Conservation (phyloP, 768 basidiomycete genomes). For the Naganishia kalamii region DNA sequence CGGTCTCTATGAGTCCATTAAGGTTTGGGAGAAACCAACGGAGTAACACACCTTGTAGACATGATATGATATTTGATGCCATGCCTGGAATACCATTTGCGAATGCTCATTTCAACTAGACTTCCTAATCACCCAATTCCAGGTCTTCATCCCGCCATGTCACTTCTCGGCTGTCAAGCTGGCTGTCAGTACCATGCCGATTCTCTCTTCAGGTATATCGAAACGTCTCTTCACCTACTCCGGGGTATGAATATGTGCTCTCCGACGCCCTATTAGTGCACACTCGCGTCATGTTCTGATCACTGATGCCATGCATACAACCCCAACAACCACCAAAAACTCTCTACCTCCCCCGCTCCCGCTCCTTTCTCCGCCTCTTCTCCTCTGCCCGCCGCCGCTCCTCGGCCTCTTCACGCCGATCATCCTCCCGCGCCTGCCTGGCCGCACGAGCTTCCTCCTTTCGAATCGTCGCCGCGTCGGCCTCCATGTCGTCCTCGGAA, state of each 20-base stretch:
- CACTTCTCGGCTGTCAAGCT: too few relatives aligned
- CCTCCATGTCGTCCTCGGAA: slow-evolving; percentile 24
- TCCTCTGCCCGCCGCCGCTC: slow-evolving; percentile 10
- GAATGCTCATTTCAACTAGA: too few relatives aligned
- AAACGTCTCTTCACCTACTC: too few relatives aligned
- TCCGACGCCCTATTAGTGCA: too few relatives aligned
- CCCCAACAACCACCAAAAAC: not conserved
- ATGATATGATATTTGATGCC: not conserved
- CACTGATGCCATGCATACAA: not conserved
- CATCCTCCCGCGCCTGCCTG: slow-evolving; percentile 20
- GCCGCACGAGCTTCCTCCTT: slow-evolving; percentile 24
- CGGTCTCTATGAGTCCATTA: slow-evolving; percentile 24
- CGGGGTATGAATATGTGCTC: too few relatives aligned
- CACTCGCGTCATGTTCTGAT: too few relatives aligned
- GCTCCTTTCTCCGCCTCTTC: slow-evolving; percentile 13
- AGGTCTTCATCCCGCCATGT: too few relatives aligned
- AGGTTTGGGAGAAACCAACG: slow-evolving; percentile 29
- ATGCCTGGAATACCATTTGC: not conserved
- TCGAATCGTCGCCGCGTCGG: slow-evolving; percentile 18
- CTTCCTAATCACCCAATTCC: too few relatives aligned
- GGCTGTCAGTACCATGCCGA: too few relatives aligned
- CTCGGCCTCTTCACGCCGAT: slow-evolving; percentile 11
- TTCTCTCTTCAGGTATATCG: too few relatives aligned
- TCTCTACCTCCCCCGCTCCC: slow-evolving; percentile 8
- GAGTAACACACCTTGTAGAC: slow-evolving; percentile 22